phyloP scores from a whole-genome alignment of 1,284 basidiomycete genomes.

The Neonothopanus nambi region DNA sequence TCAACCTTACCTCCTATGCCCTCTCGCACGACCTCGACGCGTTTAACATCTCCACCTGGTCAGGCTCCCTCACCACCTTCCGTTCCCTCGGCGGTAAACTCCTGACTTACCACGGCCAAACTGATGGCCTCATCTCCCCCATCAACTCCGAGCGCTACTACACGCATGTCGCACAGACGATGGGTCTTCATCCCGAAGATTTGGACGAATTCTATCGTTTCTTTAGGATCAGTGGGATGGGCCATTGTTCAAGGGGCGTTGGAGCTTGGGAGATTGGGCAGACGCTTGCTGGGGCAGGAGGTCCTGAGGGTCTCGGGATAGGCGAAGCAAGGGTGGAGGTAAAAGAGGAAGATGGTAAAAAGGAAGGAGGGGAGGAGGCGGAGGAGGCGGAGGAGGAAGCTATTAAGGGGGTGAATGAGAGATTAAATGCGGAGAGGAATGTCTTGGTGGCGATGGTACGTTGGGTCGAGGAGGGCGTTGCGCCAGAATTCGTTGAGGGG shows the following conservation, averaged over 20 bases:
- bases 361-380: neutral
- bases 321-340: too few species aligned
- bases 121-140: constrained; percentile 10
- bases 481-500: constrained; percentile 15
- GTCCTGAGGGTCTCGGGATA: neutral
- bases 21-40: constrained; percentile 5
- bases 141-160: constrained; percentile 17
- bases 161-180: constrained; percentile 15
- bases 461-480: constrained; percentile 18
- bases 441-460: constrained; percentile 15
- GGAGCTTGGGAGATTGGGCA: constrained; percentile 17
- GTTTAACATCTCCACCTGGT: constrained; percentile 9
- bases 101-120: constrained; percentile 13
- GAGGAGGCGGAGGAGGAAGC: neutral
- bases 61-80: constrained; percentile 12
- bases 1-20: constrained; percentile 1
- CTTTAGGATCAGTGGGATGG: constrained; percentile 17
- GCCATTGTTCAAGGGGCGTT: constrained; percentile 18
- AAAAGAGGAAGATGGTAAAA: too few species aligned
- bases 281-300: neutral
- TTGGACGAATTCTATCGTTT: constrained; percentile 18
- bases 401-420: neutral
- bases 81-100: constrained; percentile 5
- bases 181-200: constrained; percentile 7
- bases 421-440: constrained; percentile 7